Evolutionary conservation across 805 yeast genomes (phyloP).

Genomic region (Priceomyces carsonii): DNA sequence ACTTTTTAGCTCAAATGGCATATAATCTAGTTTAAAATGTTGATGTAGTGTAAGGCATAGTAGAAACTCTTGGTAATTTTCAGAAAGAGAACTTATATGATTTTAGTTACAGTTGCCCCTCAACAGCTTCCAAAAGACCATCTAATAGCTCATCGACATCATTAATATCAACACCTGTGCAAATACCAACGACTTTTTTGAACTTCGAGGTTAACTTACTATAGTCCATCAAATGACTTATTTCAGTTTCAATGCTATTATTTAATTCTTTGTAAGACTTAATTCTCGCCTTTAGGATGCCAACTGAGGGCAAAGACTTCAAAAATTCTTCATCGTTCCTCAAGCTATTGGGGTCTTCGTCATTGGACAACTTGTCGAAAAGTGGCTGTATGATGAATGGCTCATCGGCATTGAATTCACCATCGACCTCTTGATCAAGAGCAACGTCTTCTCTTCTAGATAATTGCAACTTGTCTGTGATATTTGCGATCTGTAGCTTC

Average conservation of each 20-base stretch:
- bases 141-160: constrained; percentile 81
- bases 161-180: constrained; percentile 83
- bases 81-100: not conserved
- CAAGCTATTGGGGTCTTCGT: constrained; percentile 25
- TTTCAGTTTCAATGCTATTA: constrained; percentile 49
- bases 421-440: constrained; percentile 59
- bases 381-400: constrained; percentile 76
- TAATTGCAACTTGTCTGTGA: constrained; percentile 35
- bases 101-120: constrained; percentile 48
- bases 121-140: constrained; percentile 87
- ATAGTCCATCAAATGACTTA: constrained; percentile 50
- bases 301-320: constrained; percentile 43
- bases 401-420: constrained; percentile 78
- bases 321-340: constrained; percentile 24
- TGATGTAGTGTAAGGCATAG: not conserved
- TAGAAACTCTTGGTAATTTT: not conserved
- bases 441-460: constrained; percentile 37
- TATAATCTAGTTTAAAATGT: not conserved
- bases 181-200: constrained; percentile 82
- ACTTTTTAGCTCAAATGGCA: no score
- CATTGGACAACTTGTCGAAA: constrained; percentile 48
- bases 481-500: constrained; percentile 45
- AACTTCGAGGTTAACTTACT: constrained; percentile 58
- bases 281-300: constrained; percentile 71
- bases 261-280: constrained; percentile 78